Base-by-base conservation (phyloP, 352 stramenopile species). In the Phytophthora sp. region DNA sequence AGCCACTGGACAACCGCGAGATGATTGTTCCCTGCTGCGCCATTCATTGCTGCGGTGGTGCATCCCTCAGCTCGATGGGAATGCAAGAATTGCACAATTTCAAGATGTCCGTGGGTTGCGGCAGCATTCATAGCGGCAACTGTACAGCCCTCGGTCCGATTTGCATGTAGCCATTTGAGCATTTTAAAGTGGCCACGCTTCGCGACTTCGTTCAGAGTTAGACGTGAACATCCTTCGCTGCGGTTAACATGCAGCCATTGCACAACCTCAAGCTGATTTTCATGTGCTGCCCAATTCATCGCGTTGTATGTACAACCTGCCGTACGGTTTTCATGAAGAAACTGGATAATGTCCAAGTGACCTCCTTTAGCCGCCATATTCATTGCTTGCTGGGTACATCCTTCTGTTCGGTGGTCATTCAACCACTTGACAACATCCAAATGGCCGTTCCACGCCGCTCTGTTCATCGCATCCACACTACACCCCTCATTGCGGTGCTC, bases 71-170 rank as follows among this genome's bases (percentile, higher is more conserved):
- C 29, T 4, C 71, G 63, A 50, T 79, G 68, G 9, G 12, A 12
- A 63, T 82, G 63, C 30, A 82, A 62, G 29, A 79, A 82, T 16
- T 38, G 15, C 8, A 82, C 57, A 35, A 79, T 57, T 1, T 77
- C 57, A 21, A 79, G 31, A 27, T 76, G 52, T 4, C 74, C 66
- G 23, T 73, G 29, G 16, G 62, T 71, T n/a, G 66, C 66, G 4
- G 71, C 71, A 54, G 61, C 61, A 49, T 73, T 63, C 66, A 78
- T 70, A 21, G 66, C 71, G 9, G 56, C 54, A 41, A 53, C 35
- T 8, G 66, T 75, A 29, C 70, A 78, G 2, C 66, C 60, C 59
- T 78, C 70, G 6, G 31, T 36, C 12, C 75, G 58, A 49, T 71
- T 65, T 0, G 29, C 23, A 61, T 79, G 66, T 33, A 79, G 21